Percentiles rank a stretch among this genome's conserved stretches.
These are phyloP conservation scores for Silene coronaria DNA, from an alignment of 179 eudicot species.

Conservation along the genomic window DNA sequence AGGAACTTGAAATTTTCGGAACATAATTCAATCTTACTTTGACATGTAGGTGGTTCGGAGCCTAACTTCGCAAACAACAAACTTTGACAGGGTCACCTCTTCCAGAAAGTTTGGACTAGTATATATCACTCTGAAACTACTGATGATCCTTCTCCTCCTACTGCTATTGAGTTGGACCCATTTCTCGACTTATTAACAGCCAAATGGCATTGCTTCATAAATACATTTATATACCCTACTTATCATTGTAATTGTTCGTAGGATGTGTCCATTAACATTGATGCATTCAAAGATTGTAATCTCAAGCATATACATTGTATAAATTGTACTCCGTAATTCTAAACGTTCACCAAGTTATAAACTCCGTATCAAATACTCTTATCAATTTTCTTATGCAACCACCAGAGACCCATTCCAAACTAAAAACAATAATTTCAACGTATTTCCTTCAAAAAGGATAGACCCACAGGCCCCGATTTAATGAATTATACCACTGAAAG, in stretches of 20 bases:
- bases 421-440: not conserved
- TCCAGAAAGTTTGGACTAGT: slow-evolving; percentile 10
- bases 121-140: slow-evolving; percentile 8
- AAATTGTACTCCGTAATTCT: not conserved
- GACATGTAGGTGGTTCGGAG: slow-evolving; percentile 35
- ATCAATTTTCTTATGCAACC: not conserved
- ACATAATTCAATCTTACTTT: slow-evolving; percentile 18
- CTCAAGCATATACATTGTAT: slow-evolving; percentile 14
- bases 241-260: not conserved
- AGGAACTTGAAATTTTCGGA: slow-evolving; percentile 4
- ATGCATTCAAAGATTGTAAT: slow-evolving; percentile 6
- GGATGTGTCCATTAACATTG: not conserved
- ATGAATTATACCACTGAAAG: not conserved
- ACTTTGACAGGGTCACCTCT: slow-evolving; percentile 14
- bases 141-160: slow-evolving; percentile 20
- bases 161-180: slow-evolving; percentile 16
- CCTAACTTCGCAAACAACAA: slow-evolving; percentile 11
- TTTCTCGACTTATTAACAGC: slow-evolving; percentile 17
- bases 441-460: not conserved
- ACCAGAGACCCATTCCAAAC: not conserved
- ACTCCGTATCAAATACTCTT: not conserved
- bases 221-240: slow-evolving; percentile 8
- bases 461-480: not conserved
- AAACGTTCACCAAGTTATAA: not conserved
- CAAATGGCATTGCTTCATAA: slow-evolving; percentile 16